Conservation (phyloP, 768 basidiomycete genomes). For the Floccularia luteovirens region DNA sequence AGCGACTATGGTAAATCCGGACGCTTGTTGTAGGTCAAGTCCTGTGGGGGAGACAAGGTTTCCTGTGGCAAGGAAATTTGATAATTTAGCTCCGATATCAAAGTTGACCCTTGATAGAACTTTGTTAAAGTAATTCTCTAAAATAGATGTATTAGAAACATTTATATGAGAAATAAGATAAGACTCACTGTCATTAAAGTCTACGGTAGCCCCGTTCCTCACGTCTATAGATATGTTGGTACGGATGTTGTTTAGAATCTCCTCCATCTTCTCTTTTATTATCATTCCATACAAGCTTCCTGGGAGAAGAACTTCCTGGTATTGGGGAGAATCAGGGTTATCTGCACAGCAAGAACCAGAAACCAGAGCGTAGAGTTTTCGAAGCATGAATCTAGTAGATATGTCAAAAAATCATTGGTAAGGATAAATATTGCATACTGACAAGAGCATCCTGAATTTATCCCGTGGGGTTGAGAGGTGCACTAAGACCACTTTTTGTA, state of each 20-base stretch:
- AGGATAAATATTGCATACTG: conserved; percentile 18
- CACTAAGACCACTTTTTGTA: conserved; percentile 83
- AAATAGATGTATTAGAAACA: neutral
- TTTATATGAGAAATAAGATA: conserved; percentile 1
- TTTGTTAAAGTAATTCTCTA: conserved; percentile 79
- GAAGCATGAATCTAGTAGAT: conserved; percentile 81
- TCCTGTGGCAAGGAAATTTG: conserved; percentile 96
- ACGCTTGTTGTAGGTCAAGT: conserved; percentile 93
- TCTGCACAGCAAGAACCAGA: conserved; percentile 87
- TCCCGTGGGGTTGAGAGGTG: conserved; percentile 84
- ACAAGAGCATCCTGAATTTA: conserved; percentile 94
- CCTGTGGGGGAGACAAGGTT: conserved; percentile 93
- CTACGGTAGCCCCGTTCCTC: conserved; percentile 68
- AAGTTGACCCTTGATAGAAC: conserved; percentile 74
- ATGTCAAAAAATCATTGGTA: conserved; percentile 2
- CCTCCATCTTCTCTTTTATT: conserved; percentile 95
- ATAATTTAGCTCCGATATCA: conserved; percentile 84
- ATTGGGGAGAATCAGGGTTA: conserved; percentile 98
- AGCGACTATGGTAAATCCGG: conserved; percentile 98
- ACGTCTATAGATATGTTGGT: conserved; percentile 67
- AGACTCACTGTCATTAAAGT: conserved; percentile 80
- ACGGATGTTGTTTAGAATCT: conserved; percentile 70
- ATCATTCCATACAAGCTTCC: conserved; percentile 94
- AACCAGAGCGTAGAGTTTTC: conserved; percentile 88
- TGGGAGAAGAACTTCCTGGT: conserved; percentile 94